Evolutionary conservation across 1,284 basidiomycete genomes (phyloP), one percentile per base, ranked within the genome.

Genomic region (Termitomyces sp.): DNA sequence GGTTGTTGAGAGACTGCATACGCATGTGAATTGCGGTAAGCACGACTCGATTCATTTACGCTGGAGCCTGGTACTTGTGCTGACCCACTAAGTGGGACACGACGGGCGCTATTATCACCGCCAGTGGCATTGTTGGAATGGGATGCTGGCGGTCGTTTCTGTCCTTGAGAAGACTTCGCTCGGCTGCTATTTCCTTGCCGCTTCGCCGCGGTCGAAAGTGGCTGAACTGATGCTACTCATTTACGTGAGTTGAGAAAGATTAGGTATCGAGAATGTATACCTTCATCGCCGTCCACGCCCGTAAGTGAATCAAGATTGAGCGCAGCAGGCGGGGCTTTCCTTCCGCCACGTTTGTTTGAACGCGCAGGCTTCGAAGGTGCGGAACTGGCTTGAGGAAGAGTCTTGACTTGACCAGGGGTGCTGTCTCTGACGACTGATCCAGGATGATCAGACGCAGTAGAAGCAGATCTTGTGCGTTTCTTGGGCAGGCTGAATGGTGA

Each of bases 1-100:
- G 84, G 79, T 64, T 88, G 86, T 62, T 89, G 86, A 14, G 85
- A 84, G 46, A 87, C 80, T 46, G 78, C 83, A 65, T 86, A 88
- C 34, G 83, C 84, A 75, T 88, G 86, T 55, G 85, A 81, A 68
- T 85, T 81, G 61, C 83, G 82, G 66, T 87, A 86, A 55, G 82
- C 79, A 57, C 83, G 79, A 50, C 75, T 65, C 33, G 59, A 58
- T 44, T 68, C 69, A 39, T 58, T 64, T 30, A 48, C 54, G 47
- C 56, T 64, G 19, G 61, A 59, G 39, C 64, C 62, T 55, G 62
- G 39, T 41, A 60, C 57, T 53, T 68, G 68, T 26, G 56, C 62
- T 30, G 49, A 49, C 42, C 60, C 61, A 50, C 70, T 70, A 40
- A 68, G 66, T 59, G 76, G 73, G 59, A 71, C 74, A 49, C 80